Evolutionary conservation across 139 green algal genomes (phyloP), one percentile per base, ranked within the genome.

Genomic region (Dunaliella sp.): DNA sequence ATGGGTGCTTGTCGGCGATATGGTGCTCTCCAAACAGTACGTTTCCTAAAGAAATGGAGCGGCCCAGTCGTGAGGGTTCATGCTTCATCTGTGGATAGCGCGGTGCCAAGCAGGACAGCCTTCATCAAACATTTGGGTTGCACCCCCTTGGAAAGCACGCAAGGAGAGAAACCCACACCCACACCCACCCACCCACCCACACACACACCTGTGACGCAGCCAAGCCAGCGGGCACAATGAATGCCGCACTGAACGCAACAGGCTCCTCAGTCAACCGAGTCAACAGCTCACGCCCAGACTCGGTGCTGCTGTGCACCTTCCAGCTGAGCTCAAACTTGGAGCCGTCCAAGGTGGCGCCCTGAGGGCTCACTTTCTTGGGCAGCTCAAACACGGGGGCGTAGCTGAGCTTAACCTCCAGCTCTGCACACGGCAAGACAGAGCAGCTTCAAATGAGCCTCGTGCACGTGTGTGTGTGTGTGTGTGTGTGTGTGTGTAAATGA

Each of bases 241-340:
- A 65, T 16, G 16, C 48, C 7, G 48, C 48, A 65, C 48, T 65
- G 48, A 65, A 65, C 7, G 48, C 48, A 65, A 65, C 48, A 65
- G 48, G 48, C 48, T 65, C 48, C 16, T 65, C 48, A 26, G 48
- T 65, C 48, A 65, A 12, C 73, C 91, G 32, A 59, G 88, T 0
- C 38, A 91, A 79, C 88, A 93, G 83, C 75, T 93, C 30, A 48
- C 33, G 58, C 86, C 90, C 3, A 89, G 7, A 16, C 48, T 65
- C 48, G 7, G 48, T 65, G 48, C 48, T 65, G 48, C 7, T 16
- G 48, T 65, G 7, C 48, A 65, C 48, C 48, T 65, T 65, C 48
- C 48, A 65, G 48, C 48, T 26, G 7, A 65, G 48, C 48, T 65
- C 7, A 65, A 26, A 16, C 48, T 91, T 37, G 81, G 81, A 36